Percentiles rank a stretch among this genome's conserved stretches.
These are phyloP conservation scores for Plectranthus barbatus DNA, from an alignment of 257 asterid genomes.

Conservation along the genomic window DNA sequence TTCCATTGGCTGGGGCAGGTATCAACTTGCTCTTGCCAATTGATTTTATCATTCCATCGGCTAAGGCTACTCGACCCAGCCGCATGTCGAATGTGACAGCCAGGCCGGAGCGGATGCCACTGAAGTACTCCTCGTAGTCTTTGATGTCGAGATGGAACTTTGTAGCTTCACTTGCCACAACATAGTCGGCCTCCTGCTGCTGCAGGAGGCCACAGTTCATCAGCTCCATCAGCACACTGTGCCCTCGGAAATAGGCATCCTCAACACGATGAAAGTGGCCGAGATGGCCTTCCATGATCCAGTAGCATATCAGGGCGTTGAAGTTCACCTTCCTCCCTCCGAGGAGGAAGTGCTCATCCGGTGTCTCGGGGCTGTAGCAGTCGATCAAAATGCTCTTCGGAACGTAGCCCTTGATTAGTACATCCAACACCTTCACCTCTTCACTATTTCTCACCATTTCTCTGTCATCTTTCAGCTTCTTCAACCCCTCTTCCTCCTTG, in stretches of 20 bases:
- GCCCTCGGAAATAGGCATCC: conserved; percentile 17
- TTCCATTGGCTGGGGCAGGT: conserved; percentile 25
- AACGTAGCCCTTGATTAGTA: conserved; percentile 3
- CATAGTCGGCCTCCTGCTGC: conserved; percentile 19
- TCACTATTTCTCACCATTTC: not conserved
- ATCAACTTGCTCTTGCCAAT: not conserved
- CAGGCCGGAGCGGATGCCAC: conserved; percentile 19
- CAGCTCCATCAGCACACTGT: conserved; percentile 31
- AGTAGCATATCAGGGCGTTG: conserved; percentile 34
- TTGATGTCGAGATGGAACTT: not conserved
- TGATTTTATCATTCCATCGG: conserved; percentile 28
- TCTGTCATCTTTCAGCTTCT: conserved; percentile 4
- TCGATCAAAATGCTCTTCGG: conserved; percentile 22
- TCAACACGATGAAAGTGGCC: conserved; percentile 22
- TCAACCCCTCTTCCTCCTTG: not conserved
- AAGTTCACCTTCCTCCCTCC: conserved; percentile 17
- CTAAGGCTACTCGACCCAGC: conserved; percentile 19
- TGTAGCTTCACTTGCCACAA: not conserved
- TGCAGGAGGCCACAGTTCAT: conserved; percentile 25
- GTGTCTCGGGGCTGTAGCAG: conserved; percentile 14
- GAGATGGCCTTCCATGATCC: conserved; percentile 43
- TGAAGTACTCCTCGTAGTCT: conserved; percentile 6
- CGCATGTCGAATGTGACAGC: conserved; percentile 25
- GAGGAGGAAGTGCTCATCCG: conserved; percentile 17
- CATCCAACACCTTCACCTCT: not conserved